Evolutionary conservation across 495 filamentous ascomycete genomes (phyloP), one percentile per base, ranked within the genome.

Genomic region (Lasiosphaeria hispida): DNA sequence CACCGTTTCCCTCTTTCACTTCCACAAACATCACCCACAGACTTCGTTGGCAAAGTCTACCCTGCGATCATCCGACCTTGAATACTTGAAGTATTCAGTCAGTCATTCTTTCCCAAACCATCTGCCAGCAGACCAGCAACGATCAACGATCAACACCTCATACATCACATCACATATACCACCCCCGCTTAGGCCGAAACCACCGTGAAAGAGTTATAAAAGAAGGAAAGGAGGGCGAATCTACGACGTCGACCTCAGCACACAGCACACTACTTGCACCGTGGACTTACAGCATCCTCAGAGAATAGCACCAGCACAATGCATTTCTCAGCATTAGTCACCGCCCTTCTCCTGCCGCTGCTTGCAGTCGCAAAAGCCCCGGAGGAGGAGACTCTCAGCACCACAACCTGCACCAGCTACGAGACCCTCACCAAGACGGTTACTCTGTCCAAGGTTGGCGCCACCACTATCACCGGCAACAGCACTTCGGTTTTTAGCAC

Each of bases 31-130:
- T 18, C 42, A 44, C 53, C 53, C 53, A 71, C 66, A 76, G 78
- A 70, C 78, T 80, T 79, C 79, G 79, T 82, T 82, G 78, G 79
- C 79, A 82, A 76, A 82, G 79, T 80, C 76, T 77, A 69, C 65
- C 63, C 57, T 34, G 18, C 42, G 5, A 30, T 5, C 23, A 48
- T 59, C 63, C 60, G 56, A 66, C 59, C 63, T 69, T 71, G 75
- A 72, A 63, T 74, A 77, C 68, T 73, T 66, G 69, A 72, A 70
- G 69, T 76, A 69, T 75, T 74, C 70, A 70, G 58, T 59, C 58
- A 17, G 63, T 68, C 72, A 73, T 68, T 75, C 72, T 56, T 70
- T 71, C 60, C 61, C 47, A 38, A 36, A 61, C 51, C 30, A 35
- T 40, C 44, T 57, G 35, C 54, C 40, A 30, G 14, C 44, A 41